Percentiles rank a stretch among this genome's conserved stretches.
These are phyloP conservation scores for Tolypocladium ovalisporum DNA, from an alignment of 2,329 filamentous ascomycete species.

Conservation along the genomic window DNA sequence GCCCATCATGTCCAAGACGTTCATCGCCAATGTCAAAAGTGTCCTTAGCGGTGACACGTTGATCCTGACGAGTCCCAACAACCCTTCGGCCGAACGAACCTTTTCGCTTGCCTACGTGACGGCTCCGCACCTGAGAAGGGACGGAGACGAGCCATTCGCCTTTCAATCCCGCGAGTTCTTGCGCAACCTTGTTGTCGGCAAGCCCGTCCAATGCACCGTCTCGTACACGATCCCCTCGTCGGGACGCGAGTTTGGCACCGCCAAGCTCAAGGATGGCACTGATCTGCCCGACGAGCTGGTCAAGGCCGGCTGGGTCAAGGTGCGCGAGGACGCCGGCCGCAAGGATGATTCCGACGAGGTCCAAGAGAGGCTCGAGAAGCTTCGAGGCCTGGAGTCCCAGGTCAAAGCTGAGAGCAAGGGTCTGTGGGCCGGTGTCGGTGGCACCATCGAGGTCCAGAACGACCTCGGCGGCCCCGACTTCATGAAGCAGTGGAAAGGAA, in stretches of 20 bases:
- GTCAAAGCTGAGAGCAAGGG: constrained; percentile 74
- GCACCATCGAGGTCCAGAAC: constrained; percentile 66
- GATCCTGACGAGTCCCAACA: constrained; percentile 69
- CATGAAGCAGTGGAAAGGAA: constrained; percentile 73
- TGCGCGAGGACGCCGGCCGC: constrained; percentile 86
- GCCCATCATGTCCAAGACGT: constrained; percentile 38
- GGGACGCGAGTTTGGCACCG: constrained; percentile 78
- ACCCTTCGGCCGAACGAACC: constrained; percentile 71
- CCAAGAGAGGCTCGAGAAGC: constrained; percentile 59
- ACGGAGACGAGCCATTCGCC: constrained; percentile 84
- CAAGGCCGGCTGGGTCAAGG: constrained; percentile 82
- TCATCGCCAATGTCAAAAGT: constrained; percentile 75
- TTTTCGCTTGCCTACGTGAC: constrained; percentile 88
- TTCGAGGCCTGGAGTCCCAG: constrained; percentile 65
- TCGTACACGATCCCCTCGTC: constrained; percentile 80
- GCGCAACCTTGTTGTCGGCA: constrained; percentile 73
- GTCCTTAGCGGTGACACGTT: constrained; percentile 91
- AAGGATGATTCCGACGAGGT: constrained; percentile 79
- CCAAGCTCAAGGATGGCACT: constrained; percentile 64
- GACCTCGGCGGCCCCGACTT: constrained; percentile 74
- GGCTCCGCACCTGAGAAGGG: constrained; percentile 74
- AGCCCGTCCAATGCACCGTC: constrained; percentile 73
- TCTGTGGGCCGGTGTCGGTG: constrained; percentile 59
- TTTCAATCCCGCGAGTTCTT: constrained; percentile 94
- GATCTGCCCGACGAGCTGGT: constrained; percentile 73